These are phyloP conservation scores for Fusarium sp. DNA, from an alignment of 2,329 filamentous ascomycete genomes.

Conservation along the genomic window DNA sequence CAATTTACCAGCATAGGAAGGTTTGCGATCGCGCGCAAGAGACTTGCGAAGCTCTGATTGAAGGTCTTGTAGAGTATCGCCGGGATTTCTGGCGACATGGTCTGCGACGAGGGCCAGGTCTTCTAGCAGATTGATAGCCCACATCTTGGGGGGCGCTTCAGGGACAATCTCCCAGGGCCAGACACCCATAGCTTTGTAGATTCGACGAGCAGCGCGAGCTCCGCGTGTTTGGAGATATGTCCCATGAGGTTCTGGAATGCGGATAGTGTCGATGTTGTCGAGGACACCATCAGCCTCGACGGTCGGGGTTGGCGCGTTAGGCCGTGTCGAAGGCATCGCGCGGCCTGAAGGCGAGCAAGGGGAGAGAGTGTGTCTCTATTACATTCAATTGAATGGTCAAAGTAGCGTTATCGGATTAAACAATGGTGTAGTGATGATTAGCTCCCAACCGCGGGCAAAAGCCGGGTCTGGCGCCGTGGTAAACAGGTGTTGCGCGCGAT, in stretches of 20 bases:
- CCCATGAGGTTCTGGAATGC: slow-evolving; percentile 49
- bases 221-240: slow-evolving; percentile 47
- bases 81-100: slow-evolving; percentile 48
- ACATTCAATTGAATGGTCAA: slow-evolving; percentile 28
- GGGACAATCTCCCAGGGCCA: slow-evolving; percentile 52
- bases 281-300: slow-evolving; percentile 41
- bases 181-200: slow-evolving; percentile 49
- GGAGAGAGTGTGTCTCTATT: slow-evolving; percentile 20
- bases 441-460: slow-evolving; percentile 45
- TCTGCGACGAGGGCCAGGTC: slow-evolving; percentile 50
- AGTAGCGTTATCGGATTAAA: background rate
- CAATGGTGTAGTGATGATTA: slow-evolving; percentile 4
- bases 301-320: slow-evolving; percentile 41
- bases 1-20: slow-evolving; percentile 50
- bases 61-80: slow-evolving; percentile 48
- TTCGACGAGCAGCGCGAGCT: slow-evolving; percentile 48
- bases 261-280: slow-evolving; percentile 46
- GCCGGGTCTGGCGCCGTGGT: slow-evolving; percentile 42
- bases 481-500: slow-evolving; percentile 36
- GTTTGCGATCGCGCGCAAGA: slow-evolving; percentile 50
- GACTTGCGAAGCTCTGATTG: slow-evolving; percentile 48
- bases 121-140: slow-evolving; percentile 51
- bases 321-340: slow-evolving; percentile 48
- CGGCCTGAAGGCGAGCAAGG: slow-evolving; percentile 14
- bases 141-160: slow-evolving; percentile 51